Evolutionary conservation across 805 yeast species (phyloP), one percentile per base, ranked within the genome.

Genomic region (Wickerhamomyces sydowiorum): DNA sequence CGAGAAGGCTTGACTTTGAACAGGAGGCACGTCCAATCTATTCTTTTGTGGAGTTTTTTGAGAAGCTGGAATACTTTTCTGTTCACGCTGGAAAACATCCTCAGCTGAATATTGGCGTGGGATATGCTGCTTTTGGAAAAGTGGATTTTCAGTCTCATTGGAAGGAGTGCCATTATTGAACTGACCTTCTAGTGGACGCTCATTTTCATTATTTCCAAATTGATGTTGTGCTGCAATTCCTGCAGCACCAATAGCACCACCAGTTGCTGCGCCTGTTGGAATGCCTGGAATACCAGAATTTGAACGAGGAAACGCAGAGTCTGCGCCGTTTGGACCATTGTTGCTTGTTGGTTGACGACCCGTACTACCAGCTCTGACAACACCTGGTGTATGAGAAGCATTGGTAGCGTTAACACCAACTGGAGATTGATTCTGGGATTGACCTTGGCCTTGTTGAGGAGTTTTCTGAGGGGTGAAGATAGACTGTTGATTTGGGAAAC

Each of bases 401-500:
- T 6, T 13, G 13, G n/a, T 9, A 10, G 9, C 9, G 4, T 10
- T 10, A 6, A 5, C 28, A 25, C 28, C 13, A 25, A 5, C 14
- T 25, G 28, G 14, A 25, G 14, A 5, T 25, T 8, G 29, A 12
- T 10, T 25, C 14, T 8, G 8, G 14, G 5, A 13, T 25, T 5
- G 17, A 28, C 30, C 30, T n/a, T 28, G 30, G 15, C 42, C 38
- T 31, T 47, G 40, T 38, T 49, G 40, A 22, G 43, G 43, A 23
- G 39, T 41, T 40, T 51, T 43, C 7, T 62, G 62, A 8, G 64
- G 60, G 15, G 62, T 48, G 36, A 61, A 56, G 23, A 58, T 36
- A n/a, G 15, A 6, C 10, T 42, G 45, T 18, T 54, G 56, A 21
- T 49, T 52, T 22, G 46, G 34, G 44, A 54, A 48, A 46, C 48